These are phyloP conservation scores for Ramularia collo-cygni DNA, from an alignment of 2,329 filamentous ascomycete genomes.

Conservation along the genomic window DNA sequence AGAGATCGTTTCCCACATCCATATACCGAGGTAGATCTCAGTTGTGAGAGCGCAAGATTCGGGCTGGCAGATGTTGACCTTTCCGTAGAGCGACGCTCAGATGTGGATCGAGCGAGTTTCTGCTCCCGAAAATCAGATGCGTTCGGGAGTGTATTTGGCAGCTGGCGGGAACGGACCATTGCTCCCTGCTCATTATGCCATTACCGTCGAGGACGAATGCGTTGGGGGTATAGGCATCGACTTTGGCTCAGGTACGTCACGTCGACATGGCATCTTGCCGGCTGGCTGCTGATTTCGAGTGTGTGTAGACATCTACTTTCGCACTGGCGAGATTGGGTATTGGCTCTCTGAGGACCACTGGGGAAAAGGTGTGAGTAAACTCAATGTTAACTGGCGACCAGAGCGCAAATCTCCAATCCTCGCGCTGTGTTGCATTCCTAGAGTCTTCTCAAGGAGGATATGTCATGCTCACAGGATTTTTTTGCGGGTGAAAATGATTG, in stretches of 20 bases:
- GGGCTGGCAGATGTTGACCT: neutral
- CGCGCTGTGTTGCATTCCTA: too few species aligned
- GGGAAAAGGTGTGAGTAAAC: constrained; percentile 21
- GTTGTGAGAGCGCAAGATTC: too few species aligned
- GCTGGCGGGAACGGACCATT: constrained; percentile 15
- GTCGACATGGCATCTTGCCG: neutral
- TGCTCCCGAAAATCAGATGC: constrained; percentile 6
- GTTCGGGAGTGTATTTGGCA: constrained; percentile 17
- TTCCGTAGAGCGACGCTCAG: constrained; percentile 21
- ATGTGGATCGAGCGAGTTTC: constrained; percentile 32
- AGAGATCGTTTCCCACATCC: constrained; percentile 28
- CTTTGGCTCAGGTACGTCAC: constrained; percentile 24
- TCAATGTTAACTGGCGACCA: neutral
- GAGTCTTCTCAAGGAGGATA: too few species aligned
- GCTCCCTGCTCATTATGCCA: constrained; percentile 15
- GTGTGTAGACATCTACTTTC: constrained; percentile 28
- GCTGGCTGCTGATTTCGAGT: neutral
- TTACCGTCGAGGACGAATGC: constrained; percentile 21
- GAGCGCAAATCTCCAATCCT: too few species aligned
- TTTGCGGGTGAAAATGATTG: too few species aligned
- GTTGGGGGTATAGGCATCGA: constrained; percentile 35
- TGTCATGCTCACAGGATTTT: too few species aligned
- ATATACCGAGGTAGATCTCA: neutral
- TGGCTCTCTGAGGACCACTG: constrained; percentile 35
- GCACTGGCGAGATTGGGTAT: constrained; percentile 37